Conservation (phyloP, 257 asterid genomes). For the Mitragyna speciosa region DNA sequence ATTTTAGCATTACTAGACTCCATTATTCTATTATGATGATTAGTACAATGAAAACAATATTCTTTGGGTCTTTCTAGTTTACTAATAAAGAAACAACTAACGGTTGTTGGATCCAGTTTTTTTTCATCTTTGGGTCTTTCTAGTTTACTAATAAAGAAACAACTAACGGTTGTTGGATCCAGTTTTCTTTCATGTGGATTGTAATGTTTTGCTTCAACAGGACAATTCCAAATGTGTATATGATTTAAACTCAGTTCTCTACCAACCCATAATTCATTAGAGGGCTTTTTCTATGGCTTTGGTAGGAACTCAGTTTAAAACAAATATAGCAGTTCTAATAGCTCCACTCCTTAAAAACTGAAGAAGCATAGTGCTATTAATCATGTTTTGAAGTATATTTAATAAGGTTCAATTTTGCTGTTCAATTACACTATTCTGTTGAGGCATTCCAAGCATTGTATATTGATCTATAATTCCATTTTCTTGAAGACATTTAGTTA, state of each 20-base stretch:
- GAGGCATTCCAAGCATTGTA: background rate
- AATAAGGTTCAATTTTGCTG: background rate
- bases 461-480: background rate
- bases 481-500: background rate
- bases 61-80: background rate
- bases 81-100: background rate
- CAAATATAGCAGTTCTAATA: too few species aligned
- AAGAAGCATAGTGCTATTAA: too few species aligned
- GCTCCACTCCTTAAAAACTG: too few species aligned
- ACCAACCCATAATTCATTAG: too few species aligned
- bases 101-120: conserved; percentile 1
- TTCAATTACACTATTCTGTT: background rate
- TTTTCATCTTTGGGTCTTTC: background rate
- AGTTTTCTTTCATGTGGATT: background rate
- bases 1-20: too few species aligned
- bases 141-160: background rate
- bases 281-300: too few species aligned
- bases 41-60: background rate
- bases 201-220: too few species aligned
- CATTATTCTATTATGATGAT: too few species aligned
- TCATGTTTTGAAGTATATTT: background rate
- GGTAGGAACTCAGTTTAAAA: too few species aligned
- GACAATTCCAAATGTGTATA: too few species aligned
- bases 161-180: background rate
- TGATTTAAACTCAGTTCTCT: too few species aligned